Evolutionary conservation across 495 filamentous ascomycete species (phyloP), one percentile per base, ranked within the genome.

Genomic region (Aspergillus panamensis): DNA sequence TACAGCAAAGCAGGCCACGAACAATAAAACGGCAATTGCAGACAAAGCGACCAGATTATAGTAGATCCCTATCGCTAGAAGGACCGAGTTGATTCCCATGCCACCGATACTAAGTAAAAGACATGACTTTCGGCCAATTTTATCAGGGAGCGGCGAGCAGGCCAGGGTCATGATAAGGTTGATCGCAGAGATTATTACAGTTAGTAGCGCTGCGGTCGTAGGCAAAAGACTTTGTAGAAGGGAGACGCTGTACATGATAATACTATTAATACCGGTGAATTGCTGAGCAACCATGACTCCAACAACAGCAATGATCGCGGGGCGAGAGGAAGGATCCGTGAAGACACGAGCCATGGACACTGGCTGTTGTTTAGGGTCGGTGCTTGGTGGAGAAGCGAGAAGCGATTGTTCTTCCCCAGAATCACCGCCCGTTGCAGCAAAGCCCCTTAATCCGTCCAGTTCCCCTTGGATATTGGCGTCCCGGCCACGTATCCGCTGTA

Each of bases 161-260:
- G 78, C 79, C 40, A 89, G 76, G 0, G 94, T 97, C 48, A 90
- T 86, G 60, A 91, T 52, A 19, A 97, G 82, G 70, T 98, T 98
- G 64, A 96, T 81, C 6, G 80, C 82, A 0, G 91, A 95, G 58
- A 97, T 91, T 48, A 84, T 73, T 54, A 97, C 91, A 52, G 91
- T 92, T 48, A 97, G 76, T 6, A 91, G 70, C 0, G 86, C 87
- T 0, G 92, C 91, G 31, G 81, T 87, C 21, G 87, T 84, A 8
- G 89, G 88, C 0, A 97, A 74, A 9, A 97, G 82, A 44, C 79
- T 82, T 35, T 85, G 81, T 35, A 98, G 79, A 2, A 97, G 83
- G 4, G 89, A 89, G 3, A 98, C 94, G 8, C 91, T 94, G 72
- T 98, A 97, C 91, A 98, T 96, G 69, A 98, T 86, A 62, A 97